Evolutionary conservation across 2,329 filamentous ascomycete genomes (phyloP).

Genomic region (Epichloe aotearoae): DNA sequence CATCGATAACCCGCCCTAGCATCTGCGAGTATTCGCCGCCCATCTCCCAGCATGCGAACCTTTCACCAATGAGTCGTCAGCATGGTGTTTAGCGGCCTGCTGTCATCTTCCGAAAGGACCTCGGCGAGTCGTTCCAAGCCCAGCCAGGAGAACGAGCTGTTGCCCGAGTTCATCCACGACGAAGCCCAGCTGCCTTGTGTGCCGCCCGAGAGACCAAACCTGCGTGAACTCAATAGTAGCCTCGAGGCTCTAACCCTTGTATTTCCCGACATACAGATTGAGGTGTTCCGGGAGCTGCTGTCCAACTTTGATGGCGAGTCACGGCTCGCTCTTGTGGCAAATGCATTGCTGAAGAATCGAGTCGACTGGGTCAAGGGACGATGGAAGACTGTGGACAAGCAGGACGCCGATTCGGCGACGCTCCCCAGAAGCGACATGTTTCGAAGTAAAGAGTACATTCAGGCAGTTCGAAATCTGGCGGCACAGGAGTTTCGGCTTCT

Average conservation of each 20-base stretch:
- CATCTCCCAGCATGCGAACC: constrained; percentile 1
- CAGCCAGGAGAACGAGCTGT: constrained; percentile 15
- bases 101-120: constrained; percentile 28
- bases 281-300: constrained; percentile 75
- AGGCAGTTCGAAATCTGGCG: constrained; percentile 53
- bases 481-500: constrained; percentile 66
- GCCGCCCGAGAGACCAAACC: constrained; percentile 42
- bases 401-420: constrained; percentile 16
- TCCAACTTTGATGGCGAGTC: constrained; percentile 63
- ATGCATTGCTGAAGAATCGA: constrained; percentile 60
- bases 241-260: constrained; percentile 56
- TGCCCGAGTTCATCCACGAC: constrained; percentile 39
- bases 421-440: constrained; percentile 53
- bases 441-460: constrained; percentile 51
- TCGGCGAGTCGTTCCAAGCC: constrained; percentile 19
- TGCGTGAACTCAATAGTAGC: constrained; percentile 56
- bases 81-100: constrained; percentile 38
- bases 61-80: constrained; percentile 24
- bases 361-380: constrained; percentile 58
- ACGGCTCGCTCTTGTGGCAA: constrained; percentile 61
- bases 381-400: constrained; percentile 35
- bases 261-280: constrained; percentile 69
- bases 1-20: background rate
- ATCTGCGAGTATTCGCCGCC: background rate
- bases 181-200: constrained; percentile 38